Base-by-base conservation (phyloP, 2,329 filamentous ascomycete genomes). In the Blastomyces gilchristii region DNA sequence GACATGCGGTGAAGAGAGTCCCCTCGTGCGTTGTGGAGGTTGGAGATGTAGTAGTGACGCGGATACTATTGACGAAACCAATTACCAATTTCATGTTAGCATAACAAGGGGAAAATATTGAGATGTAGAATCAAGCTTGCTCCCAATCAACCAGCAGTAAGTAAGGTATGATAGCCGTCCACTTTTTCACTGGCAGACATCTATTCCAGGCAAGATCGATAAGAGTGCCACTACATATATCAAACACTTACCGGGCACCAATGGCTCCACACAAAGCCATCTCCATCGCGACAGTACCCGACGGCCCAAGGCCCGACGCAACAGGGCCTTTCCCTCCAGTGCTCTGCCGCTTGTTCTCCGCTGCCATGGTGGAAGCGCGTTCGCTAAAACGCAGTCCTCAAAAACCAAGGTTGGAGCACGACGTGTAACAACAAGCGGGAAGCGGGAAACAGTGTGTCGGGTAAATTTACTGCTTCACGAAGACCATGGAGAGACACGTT, bases 1-100 rank as follows among this genome's bases (percentile, higher is more conserved):
- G 83, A 71, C 82, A 83, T 56, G 82, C 83, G 37, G 84, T 85
- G 74, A 85, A 87, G 63, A 87, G 78, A 22, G 79, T 84, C 69
- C 85, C 85, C 72, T 87, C 84, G 64, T 85, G 75, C 31, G 79
- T 81, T 53, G 79, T 78, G 61, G 80, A 75, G 62, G 77, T 72
- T 8, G 79, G 79, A 37, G 79, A 74, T 18, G 79, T 77, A 60
- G 83, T 85, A 63, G 79, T 85, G 67, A 87, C 73, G 67, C 82
- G 84, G 69, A 87, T 77, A 64, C 84, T 86, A 71, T 62, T 47
- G 47, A 43, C 31, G 47, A 61, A 31, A 22, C n/a, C n/a, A 22
- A 22, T 22, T 22, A 9, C 31, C 18, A 60, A 9, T 22, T 47
- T 47, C 22, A 22, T 14, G n/a, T 58, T n/a, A 58, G 12, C 25